Percentiles rank a stretch among this genome's conserved stretches.
These are phyloP conservation scores for Neckera pumila DNA, from an alignment of 225 moss, liverwort and hornwort genomes.

Conservation along the genomic window DNA sequence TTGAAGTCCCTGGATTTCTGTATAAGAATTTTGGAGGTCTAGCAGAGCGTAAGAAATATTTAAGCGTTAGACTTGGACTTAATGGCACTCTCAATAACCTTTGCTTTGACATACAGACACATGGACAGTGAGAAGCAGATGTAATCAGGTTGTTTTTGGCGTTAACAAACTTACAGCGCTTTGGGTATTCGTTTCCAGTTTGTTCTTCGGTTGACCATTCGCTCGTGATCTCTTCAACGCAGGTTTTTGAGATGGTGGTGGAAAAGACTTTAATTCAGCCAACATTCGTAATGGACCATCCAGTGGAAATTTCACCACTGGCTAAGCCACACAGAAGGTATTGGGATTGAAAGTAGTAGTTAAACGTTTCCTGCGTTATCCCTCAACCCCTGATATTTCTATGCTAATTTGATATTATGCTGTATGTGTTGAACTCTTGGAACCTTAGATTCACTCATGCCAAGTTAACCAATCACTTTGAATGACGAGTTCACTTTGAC, in stretches of 20 bases:
- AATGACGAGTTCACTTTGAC: background rate
- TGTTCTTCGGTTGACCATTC: background rate
- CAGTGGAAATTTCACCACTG: slow-evolving; percentile 90
- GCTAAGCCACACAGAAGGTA: slow-evolving; percentile 95
- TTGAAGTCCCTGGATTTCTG: background rate
- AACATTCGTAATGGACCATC: slow-evolving; percentile 96
- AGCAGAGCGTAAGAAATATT: background rate
- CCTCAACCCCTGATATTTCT: background rate
- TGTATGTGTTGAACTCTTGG: background rate
- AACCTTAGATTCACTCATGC: background rate
- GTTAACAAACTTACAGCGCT: background rate
- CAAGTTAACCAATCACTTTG: background rate
- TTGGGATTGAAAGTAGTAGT: background rate
- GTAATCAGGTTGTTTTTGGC: background rate
- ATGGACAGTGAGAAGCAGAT: background rate
- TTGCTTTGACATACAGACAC: background rate
- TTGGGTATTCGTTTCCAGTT: background rate
- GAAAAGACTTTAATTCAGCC: slow-evolving; percentile 87
- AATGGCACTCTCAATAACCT: background rate
- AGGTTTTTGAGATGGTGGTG: slow-evolving; percentile 94
- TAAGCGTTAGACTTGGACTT: background rate
- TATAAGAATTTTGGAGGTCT: background rate
- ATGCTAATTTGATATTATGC: background rate
- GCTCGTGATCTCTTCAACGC: background rate
- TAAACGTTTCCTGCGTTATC: background rate